These are phyloP conservation scores for Rhododendron molle DNA, from an alignment of 148 eudicot genomes.

Conservation along the genomic window DNA sequence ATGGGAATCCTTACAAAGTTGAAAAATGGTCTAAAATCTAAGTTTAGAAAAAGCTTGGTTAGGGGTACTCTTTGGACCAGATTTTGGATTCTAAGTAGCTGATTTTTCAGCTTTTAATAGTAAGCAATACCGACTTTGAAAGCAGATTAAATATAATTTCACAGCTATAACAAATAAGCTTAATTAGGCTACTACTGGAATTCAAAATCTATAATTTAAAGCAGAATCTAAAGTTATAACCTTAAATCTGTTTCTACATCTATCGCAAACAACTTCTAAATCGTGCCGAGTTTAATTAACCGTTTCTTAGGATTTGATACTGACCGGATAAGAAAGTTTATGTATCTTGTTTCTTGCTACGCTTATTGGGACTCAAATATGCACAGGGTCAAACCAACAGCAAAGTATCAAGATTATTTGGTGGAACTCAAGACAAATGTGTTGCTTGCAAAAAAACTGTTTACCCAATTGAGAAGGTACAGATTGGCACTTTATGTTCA, in stretches of 20 bases:
- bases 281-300: neutral
- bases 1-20: neutral
- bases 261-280: neutral
- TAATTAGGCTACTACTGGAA: neutral
- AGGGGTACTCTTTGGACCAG: neutral
- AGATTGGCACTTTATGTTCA: slow-evolving; percentile 13
- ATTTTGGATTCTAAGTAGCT: neutral
- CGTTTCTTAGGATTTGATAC: neutral
- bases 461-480: slow-evolving; percentile 48
- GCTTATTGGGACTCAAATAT: neutral
- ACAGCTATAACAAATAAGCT: neutral
- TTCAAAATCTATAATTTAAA: neutral
- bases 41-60: neutral
- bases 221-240: neutral
- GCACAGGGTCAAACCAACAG: slow-evolving; percentile 21
- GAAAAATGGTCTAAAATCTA: neutral
- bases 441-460: slow-evolving; percentile 68
- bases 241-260: neutral
- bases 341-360: neutral
- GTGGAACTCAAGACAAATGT: slow-evolving; percentile 76
- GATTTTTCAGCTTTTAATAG: neutral
- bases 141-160: neutral
- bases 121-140: neutral
- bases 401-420: slow-evolving; percentile 62
- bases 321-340: neutral